A percentile compares a stretch with the other conserved stretches of the same genome.
These are phyloP conservation scores for Hylodesmum podocarpum DNA, from an alignment of 306 rosid species.

Conservation along the genomic window DNA sequence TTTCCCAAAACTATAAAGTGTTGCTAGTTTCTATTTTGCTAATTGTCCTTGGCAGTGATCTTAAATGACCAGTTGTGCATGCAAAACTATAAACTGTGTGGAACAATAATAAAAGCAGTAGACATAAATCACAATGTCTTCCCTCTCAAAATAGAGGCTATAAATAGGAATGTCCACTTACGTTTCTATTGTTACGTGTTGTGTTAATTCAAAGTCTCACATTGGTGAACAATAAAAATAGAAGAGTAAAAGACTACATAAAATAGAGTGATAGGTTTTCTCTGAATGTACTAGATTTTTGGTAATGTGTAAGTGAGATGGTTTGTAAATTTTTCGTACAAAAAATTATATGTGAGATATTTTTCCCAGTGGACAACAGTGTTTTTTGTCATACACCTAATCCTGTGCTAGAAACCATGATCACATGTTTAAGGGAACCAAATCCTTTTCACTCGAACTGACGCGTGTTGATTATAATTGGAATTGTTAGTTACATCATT, in stretches of 20 bases:
- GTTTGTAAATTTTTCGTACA: no score
- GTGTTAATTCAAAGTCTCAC: no score
- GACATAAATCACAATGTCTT: neutral
- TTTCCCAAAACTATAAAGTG: no score
- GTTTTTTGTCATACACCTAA: neutral
- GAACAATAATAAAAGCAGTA: neutral
- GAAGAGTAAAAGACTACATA: no score
- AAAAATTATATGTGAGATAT: no score
- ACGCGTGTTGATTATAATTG: neutral
- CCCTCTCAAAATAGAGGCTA: neutral
- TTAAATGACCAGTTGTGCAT: neutral
- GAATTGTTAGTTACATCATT: neutral
- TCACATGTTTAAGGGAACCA: neutral
- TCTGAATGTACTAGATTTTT: no score
- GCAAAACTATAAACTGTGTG: neutral
- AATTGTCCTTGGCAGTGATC: neutral
- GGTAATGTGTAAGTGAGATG: no score
- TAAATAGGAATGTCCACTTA: no score
- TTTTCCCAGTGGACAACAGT: no score
- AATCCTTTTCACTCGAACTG: neutral
- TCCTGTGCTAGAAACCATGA: neutral
- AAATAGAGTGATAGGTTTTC: no score
- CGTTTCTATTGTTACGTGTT: no score
- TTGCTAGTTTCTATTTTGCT: neutral
- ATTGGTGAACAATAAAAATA: no score